Conservation (phyloP, 2,329 filamentous ascomycete genomes). For the Claviceps citrina region DNA sequence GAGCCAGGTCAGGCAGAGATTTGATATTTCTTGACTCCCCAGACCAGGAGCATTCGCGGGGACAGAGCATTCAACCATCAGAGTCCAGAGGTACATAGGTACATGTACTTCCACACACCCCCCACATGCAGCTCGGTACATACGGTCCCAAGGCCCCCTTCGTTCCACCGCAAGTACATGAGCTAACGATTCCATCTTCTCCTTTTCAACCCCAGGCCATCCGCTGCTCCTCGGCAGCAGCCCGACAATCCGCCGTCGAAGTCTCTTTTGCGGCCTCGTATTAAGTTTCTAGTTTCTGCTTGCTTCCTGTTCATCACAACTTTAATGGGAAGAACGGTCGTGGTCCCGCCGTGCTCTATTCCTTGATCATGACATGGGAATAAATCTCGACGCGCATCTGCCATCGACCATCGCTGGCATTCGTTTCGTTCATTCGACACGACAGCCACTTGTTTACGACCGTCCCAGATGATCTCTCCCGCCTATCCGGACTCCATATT, state of each 20-base stretch:
- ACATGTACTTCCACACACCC: too few relatives aligned
- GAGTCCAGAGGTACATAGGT: too few relatives aligned
- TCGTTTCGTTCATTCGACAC: neutral
- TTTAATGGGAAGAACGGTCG: neutral
- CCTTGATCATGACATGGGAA: neutral
- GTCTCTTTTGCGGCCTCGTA: neutral
- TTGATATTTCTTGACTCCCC: too few relatives aligned
- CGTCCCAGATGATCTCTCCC: neutral
- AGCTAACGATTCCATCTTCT: slow-evolving; percentile 2
- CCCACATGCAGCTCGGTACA: neutral
- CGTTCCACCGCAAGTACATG: neutral
- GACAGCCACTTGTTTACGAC: neutral
- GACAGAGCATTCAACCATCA: too few relatives aligned
- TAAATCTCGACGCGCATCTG: neutral
- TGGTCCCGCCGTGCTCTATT: neutral
- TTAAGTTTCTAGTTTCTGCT: neutral
- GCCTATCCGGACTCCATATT: neutral
- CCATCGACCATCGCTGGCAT: neutral
- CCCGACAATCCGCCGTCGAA: neutral
- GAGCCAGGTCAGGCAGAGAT: too few relatives aligned
- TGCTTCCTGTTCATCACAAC: neutral
- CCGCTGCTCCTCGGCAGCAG: neutral
- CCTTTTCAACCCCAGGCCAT: slow-evolving; percentile 2
- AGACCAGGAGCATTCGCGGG: too few relatives aligned
- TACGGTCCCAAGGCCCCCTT: too few relatives aligned